Evolutionary conservation across 495 filamentous ascomycete species (phyloP), one percentile per base, ranked within the genome.

Genomic region (Penicillium coprophilum): DNA sequence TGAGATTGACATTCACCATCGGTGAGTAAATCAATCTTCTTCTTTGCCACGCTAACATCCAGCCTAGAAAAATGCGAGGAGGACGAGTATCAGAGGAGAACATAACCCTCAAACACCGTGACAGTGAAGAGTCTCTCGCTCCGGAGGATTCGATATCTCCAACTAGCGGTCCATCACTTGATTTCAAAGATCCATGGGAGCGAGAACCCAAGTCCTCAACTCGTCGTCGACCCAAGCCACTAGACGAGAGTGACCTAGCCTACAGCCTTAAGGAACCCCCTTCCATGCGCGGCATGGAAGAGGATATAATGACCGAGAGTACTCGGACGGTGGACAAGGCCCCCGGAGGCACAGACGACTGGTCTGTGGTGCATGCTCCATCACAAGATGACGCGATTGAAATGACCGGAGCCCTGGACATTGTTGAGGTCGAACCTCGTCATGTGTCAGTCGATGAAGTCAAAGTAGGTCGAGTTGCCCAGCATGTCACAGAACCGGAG

Each of bases 1-100:
- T 30, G 79, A 84, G 50, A 76, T 85, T 38, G 76, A 80, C n/a
- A 76, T 85, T 30, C 76, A 69, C 30, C 65, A 55, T 82, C 30
- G 79, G 65, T 68, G 17, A 56, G 60, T 41, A n/a, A 6, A 24
- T 17, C 31, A 7, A 15, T 12, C 8, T 3, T 3, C 13, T 21
- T 43, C 8, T 17, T 10, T 23, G 17, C 3, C n/a, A 19, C 15
- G 32, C 57, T 54, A 53, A 56, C 28, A 8, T 4, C 6, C 20
- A 9, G 3, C 55, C 39, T 20, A 63, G 52, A 6, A 49, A 44
- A 13, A 62, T 30, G 28, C 46, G 44, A 38, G 46, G 46, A 2
- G 44, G 60, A 8, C 60, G 50, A 19, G 54, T 21, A 10, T 57
- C 60, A 0, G 66, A 64, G 17, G 61, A 69, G 45, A 56, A 64